Conservation (phyloP, 352 stramenopile species). For the Phytophthora vignae region DNA sequence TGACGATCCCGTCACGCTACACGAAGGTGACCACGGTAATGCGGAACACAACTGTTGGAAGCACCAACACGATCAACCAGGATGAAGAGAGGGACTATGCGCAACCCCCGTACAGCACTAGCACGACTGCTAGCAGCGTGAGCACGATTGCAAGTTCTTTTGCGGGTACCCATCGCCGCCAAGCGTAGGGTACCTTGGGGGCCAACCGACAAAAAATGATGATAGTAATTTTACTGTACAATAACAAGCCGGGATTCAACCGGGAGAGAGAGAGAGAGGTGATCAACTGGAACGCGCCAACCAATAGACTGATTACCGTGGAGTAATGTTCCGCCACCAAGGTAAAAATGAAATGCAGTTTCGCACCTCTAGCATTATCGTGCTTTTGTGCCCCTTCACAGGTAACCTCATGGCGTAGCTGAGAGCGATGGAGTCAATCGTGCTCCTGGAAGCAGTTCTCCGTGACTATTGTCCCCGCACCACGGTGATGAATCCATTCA, state of each 20-base stretch:
- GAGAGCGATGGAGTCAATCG: constrained; percentile 23
- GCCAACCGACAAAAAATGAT: constrained; percentile 1
- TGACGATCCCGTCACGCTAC: constrained; percentile 87
- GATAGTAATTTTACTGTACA: constrained; percentile 41
- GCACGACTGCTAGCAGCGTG: constrained; percentile 39
- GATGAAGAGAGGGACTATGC: constrained; percentile 44
- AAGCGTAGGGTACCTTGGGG: constrained; percentile 9
- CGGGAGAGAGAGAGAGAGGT: background rate
- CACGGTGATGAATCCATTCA: constrained; percentile 39
- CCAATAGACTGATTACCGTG: constrained; percentile 15
- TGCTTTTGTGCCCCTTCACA: constrained; percentile 27
- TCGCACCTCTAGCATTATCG: constrained; percentile 11
- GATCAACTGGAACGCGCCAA: constrained; percentile 3
- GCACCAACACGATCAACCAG: constrained; percentile 30
- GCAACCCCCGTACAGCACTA: constrained; percentile 39
- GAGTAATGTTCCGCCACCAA: constrained; percentile 5
- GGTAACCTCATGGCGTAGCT: constrained; percentile 7
- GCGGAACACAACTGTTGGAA: constrained; percentile 41
- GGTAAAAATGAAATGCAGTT: constrained; percentile 45
- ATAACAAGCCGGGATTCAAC: constrained; percentile 10
- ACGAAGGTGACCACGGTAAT: constrained; percentile 82
- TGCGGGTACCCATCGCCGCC: constrained; percentile 27
- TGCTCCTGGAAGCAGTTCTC: constrained; percentile 45
- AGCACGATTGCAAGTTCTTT: constrained; percentile 31
- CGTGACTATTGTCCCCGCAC: constrained; percentile 29